Conservation (phyloP, 495 filamentous ascomycete species). For the Cercophora sp. region DNA sequence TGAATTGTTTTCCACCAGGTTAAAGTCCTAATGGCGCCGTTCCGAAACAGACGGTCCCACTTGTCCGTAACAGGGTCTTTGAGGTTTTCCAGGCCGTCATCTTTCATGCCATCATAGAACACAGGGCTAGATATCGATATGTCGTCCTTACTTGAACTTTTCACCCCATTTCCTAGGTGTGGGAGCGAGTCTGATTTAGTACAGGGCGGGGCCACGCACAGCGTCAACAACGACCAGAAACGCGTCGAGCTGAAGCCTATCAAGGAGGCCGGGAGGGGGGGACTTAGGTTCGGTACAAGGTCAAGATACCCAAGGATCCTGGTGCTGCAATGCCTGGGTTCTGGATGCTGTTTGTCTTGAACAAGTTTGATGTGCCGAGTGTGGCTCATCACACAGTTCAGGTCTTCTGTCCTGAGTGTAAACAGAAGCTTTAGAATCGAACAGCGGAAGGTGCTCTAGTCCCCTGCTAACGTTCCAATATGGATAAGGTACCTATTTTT, state of each 20-base stretch:
- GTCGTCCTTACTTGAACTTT: not conserved
- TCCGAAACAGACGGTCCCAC: too few species aligned
- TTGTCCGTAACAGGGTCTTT: too few species aligned
- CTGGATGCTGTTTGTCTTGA: constrained; percentile 55
- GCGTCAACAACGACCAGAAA: constrained; percentile 1
- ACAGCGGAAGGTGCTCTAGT: too few species aligned
- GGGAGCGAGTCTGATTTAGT: not conserved
- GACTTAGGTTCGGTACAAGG: constrained; percentile 17
- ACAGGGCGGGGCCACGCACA: not conserved
- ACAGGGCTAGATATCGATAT: too few species aligned
- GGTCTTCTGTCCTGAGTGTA: not conserved
- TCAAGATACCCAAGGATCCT: constrained; percentile 40
- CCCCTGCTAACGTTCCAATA: too few species aligned
- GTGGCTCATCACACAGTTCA: constrained; percentile 20
- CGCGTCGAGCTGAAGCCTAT: not conserved
- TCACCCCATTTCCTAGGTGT: not conserved
- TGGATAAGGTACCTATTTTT: too few species aligned
- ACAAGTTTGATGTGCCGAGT: constrained; percentile 46
- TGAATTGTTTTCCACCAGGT: too few species aligned
- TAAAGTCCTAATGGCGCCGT: too few species aligned
- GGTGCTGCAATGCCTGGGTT: constrained; percentile 54
- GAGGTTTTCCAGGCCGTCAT: too few species aligned
- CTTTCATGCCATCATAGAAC: too few species aligned
- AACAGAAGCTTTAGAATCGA: too few species aligned
- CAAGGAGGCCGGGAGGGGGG: not conserved